Conservation (phyloP, 108 stramenopile genomes). For the Mediolabrus comicus region DNA sequence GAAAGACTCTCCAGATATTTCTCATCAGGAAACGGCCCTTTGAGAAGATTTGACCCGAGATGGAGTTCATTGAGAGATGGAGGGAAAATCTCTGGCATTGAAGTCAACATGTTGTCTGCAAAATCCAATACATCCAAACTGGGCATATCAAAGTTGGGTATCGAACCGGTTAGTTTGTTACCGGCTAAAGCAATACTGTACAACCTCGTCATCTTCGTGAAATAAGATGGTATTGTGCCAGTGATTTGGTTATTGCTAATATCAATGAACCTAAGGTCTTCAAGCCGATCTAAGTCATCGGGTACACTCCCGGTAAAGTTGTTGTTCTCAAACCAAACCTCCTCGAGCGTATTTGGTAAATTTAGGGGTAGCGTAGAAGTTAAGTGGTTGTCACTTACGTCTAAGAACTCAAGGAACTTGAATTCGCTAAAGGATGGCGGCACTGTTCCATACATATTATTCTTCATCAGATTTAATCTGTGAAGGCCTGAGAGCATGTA, state of each 20-base stretch:
- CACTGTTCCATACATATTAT: slow-evolving; percentile 16
- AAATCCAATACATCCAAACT: slow-evolving; percentile 15
- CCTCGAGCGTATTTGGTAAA: slow-evolving; percentile 3
- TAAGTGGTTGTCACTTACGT: slow-evolving; percentile 2
- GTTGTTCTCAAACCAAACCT: slow-evolving; percentile 5
- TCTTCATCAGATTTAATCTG: slow-evolving; percentile 21
- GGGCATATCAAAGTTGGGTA: slow-evolving; percentile 4
- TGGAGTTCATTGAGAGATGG: neutral
- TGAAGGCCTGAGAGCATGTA: slow-evolving; percentile 26
- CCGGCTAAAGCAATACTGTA: slow-evolving; percentile 9
- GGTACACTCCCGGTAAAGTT: neutral
- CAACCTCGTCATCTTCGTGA: slow-evolving; percentile 39
- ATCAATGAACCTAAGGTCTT: slow-evolving; percentile 16
- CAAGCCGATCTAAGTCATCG: neutral
- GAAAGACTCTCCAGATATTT: neutral
- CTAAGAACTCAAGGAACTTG: slow-evolving; percentile 6
- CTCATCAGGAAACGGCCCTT: slow-evolving; percentile 6
- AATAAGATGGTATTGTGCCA: slow-evolving; percentile 51
- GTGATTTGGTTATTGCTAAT: slow-evolving; percentile 49
- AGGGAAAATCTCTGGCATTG: neutral
- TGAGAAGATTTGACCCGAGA: slow-evolving; percentile 14
- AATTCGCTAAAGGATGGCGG: slow-evolving; percentile 6
- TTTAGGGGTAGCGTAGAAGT: neutral
- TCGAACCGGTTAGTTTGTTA: slow-evolving; percentile 7
- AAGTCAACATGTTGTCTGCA: slow-evolving; percentile 1